phyloP scores from a whole-genome alignment of 2,329 filamentous ascomycete species.

The Fusarium sp. region DNA sequence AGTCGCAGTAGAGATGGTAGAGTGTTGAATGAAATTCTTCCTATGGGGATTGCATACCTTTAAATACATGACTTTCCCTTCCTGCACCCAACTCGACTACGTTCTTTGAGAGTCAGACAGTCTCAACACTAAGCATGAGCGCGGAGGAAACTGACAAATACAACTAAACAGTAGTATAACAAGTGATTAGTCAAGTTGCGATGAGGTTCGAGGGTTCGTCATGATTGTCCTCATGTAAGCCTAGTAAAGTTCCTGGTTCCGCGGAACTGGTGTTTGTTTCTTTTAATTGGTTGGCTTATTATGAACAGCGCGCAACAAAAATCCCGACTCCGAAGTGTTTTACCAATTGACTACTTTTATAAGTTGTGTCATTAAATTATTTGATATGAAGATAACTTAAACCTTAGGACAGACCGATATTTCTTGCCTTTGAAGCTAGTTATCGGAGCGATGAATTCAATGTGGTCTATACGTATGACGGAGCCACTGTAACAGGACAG shows the following conservation, averaged over 20 bases:
- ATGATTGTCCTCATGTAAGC: neutral
- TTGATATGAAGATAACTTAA: accelerated
- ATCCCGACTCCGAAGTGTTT: neutral
- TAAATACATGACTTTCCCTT: neutral
- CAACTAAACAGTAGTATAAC: accelerated
- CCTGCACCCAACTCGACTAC: neutral
- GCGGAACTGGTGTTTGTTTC: neutral
- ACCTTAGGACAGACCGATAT: accelerated
- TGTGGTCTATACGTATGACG: neutral
- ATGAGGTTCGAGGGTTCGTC: neutral
- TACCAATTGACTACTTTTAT: neutral
- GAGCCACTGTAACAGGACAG: neutral
- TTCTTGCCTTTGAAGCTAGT: neutral
- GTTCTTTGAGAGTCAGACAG: too few relatives aligned
- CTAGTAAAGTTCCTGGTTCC: neutral
- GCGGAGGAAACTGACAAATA: neutral
- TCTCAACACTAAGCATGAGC: neutral
- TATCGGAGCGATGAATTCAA: neutral
- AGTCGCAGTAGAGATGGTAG: accelerated
- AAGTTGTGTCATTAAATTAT: neutral
- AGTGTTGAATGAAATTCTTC: accelerated
- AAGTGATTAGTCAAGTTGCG: neutral
- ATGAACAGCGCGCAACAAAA: neutral
- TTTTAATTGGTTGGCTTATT: neutral
- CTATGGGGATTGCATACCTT: accelerated